Percentiles rank a stretch among this genome's conserved stretches.
These are phyloP conservation scores for Ustilago sp. DNA, from an alignment of 1,284 basidiomycete species.

Conservation along the genomic window DNA sequence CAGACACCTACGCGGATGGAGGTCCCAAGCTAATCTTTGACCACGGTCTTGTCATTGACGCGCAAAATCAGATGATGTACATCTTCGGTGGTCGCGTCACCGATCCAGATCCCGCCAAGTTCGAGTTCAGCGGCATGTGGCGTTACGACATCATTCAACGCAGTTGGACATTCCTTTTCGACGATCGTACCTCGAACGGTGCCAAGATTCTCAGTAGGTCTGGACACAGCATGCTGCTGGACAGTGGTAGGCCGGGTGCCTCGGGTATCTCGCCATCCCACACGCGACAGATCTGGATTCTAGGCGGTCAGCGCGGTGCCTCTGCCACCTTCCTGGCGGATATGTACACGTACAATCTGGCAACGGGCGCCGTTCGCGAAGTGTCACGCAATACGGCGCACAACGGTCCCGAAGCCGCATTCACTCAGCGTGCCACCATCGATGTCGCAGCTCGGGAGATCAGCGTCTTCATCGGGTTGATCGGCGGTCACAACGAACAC, in stretches of 20 bases:
- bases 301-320: conserved; percentile 65
- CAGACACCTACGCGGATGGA: conserved; percentile 71
- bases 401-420: conserved; percentile 65
- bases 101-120: conserved; percentile 71
- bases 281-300: conserved; percentile 64
- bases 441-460: conserved; percentile 60
- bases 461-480: conserved; percentile 65
- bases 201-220: conserved; percentile 54
- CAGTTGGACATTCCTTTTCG: conserved; percentile 65
- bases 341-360: conserved; percentile 64
- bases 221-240: conserved; percentile 69
- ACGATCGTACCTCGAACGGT: conserved; percentile 58
- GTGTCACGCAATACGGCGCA: conserved; percentile 49
- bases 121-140: conserved; percentile 69
- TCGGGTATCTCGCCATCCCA: conserved; percentile 47
- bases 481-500: conserved; percentile 53
- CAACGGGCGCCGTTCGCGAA: conserved; percentile 54
- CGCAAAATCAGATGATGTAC: conserved; percentile 79
- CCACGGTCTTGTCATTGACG: conserved; percentile 83
- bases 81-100: conserved; percentile 82
- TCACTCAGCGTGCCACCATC: conserved; percentile 68
- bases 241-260: conserved; percentile 47
- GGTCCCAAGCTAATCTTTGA: conserved; percentile 83
- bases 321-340: conserved; percentile 66
- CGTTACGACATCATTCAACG: conserved; percentile 64